Percentiles rank a stretch among this genome's conserved stretches.
These are phyloP conservation scores for Coemansia sp. DNA, from an alignment of 192 early-diverging fungal genomes.

Conservation along the genomic window DNA sequence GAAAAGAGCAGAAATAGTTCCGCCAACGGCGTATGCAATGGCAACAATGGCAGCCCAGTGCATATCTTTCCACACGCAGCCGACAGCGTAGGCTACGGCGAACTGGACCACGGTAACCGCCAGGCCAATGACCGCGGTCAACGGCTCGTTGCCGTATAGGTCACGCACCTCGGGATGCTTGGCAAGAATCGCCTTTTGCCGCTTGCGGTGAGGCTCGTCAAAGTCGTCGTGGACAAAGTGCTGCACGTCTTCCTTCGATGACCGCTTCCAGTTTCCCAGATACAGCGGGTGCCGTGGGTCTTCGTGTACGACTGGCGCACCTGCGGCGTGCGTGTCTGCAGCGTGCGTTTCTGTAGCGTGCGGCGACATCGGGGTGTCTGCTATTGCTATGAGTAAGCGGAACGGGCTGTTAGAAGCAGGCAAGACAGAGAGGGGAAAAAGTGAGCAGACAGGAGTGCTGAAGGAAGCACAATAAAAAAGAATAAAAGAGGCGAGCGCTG, in stretches of 20 bases:
- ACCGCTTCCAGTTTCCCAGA: conserved; percentile 77
- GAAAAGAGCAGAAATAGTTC: conserved; percentile 76
- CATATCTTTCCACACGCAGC: conserved; percentile 62
- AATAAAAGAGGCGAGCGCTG: neutral
- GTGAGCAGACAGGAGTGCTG: neutral
- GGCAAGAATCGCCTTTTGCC: conserved; percentile 82
- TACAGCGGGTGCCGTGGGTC: conserved; percentile 73
- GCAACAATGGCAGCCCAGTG: conserved; percentile 64
- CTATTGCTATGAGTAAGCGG: conserved; percentile 2
- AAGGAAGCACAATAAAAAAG: neutral
- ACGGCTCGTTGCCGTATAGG: conserved; percentile 80
- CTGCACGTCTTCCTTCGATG: conserved; percentile 64
- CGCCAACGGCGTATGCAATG: conserved; percentile 80
- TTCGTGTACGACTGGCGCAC: conserved; percentile 20
- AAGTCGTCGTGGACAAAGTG: conserved; percentile 80
- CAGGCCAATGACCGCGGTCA: conserved; percentile 73
- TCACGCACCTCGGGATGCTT: conserved; percentile 85
- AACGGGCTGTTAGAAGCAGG: neutral
- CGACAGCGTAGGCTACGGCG: conserved; percentile 73
- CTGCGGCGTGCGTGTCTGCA: conserved; percentile 18
- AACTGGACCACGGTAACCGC: conserved; percentile 68
- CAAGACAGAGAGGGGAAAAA: neutral
- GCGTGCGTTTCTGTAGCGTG: conserved; percentile 27
- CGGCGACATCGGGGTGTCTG: conserved; percentile 27
- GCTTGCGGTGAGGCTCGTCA: conserved; percentile 94